A percentile compares a stretch with the other conserved stretches of the same genome.
These are phyloP conservation scores for Phoenix roebelenii DNA, from an alignment of 176 grass and related monocot genomes.

Conservation along the genomic window DNA sequence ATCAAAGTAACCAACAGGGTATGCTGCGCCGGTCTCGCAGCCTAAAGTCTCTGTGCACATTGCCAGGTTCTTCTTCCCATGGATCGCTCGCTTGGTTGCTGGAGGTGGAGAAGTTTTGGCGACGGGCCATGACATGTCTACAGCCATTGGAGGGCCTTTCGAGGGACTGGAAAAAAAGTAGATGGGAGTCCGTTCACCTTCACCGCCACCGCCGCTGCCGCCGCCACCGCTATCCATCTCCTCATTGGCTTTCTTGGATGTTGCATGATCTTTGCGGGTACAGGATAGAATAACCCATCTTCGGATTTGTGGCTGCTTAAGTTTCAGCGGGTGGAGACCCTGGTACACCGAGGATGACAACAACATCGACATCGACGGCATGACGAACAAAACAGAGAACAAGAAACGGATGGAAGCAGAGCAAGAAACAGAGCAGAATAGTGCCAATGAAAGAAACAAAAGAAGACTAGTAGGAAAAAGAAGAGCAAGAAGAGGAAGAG, in stretches of 20 bases:
- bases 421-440: no score
- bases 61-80: constrained; percentile 43
- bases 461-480: no score
- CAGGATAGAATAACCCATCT: no score
- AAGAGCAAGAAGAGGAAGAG: no score
- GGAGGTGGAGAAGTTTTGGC: neutral
- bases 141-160: neutral
- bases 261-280: no score
- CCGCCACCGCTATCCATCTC: neutral
- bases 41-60: constrained; percentile 71
- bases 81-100: constrained; percentile 18
- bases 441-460: no score
- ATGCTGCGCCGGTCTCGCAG: constrained; percentile 58
- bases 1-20: constrained; percentile 19
- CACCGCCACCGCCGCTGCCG: neutral
- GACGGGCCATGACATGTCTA: neutral
- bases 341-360: no score
- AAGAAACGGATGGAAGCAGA: no score
- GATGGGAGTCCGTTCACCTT: constrained; percentile 8
- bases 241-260: neutral
- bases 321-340: no score
- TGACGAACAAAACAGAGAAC: no score
- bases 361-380: no score
- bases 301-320: no score
- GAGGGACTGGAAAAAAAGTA: constrained; percentile 10